Evolutionary conservation across 2,329 filamentous ascomycete genomes (phyloP), one percentile per base, ranked within the genome.

Genomic region (Leptographium procerum): DNA sequence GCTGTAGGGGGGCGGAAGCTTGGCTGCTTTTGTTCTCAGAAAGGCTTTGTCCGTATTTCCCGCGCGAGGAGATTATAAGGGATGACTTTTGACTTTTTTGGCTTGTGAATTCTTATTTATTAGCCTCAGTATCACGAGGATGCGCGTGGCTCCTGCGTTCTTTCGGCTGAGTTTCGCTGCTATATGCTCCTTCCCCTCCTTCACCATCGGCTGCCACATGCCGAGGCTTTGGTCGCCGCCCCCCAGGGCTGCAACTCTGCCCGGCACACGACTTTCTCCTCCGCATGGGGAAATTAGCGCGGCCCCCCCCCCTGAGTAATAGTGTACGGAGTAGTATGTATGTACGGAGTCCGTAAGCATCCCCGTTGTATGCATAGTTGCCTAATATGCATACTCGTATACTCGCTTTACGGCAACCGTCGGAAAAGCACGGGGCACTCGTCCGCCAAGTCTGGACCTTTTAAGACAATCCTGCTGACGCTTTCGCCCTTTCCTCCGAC

Each of bases 401-500:
- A 10, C 19, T 11, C 50, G 50, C 16, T 13, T 14, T 24, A 11
- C 11, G 13, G 24, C 45, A 14, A 50, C 11, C 24, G n/a, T 57
- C 57, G 59, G 59, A 55, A 59, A 59, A 61, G 59, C 22, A 57
- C 59, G 59, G n/a, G n/a, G n/a, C n/a, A n/a, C n/a, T n/a, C n/a
- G 60, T 29, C 57, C 22, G 54, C 34, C 31, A 19, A 47, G 51
- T 29, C 53, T 43, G n/a, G 31, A 28, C 51, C 57, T n/a, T 33
- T 47, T n/a, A n/a, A n/a, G n/a, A n/a, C n/a, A n/a, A n/a, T 26
- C 40, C 29, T 26, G 33, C 52, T 55, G 53, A 33, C 43, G 54
- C 54, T 29, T 50, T 55, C 56, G 43, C 43, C 57, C 54, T 29
- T 50, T 47, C 40, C 50, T 33, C 52, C 55, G 55, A 51, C 34